phyloP scores from a whole-genome alignment of 345 rosid genomes.

The Barbarea vulgaris region DNA sequence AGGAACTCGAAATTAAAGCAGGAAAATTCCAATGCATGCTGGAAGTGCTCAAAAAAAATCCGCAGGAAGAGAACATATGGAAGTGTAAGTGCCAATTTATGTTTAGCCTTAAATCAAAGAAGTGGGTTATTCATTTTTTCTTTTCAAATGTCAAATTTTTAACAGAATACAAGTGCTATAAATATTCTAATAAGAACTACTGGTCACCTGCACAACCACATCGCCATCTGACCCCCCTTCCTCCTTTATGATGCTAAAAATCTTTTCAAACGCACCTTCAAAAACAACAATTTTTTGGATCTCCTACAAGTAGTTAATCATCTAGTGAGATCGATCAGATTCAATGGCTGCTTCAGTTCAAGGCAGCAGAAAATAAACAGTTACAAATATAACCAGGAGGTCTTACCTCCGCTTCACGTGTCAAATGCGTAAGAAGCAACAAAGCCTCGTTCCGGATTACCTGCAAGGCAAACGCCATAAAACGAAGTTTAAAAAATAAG shows the following conservation, averaged over 20 bases:
- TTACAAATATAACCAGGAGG: constrained; percentile 25
- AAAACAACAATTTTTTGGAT: constrained; percentile 98
- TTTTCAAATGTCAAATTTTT: neutral
- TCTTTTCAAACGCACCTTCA: constrained; percentile 97
- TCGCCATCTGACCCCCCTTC: constrained; percentile 99
- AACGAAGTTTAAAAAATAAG: neutral
- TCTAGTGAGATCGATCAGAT: constrained; percentile 19
- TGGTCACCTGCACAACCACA: constrained; percentile 93
- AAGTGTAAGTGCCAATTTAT: neutral
- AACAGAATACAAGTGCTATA: neutral
- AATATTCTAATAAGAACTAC: neutral
- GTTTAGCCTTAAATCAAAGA: constrained; percentile 6
- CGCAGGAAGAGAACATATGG: constrained; percentile 1
- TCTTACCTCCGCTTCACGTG: constrained; percentile 94
- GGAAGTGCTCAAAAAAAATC: neutral
- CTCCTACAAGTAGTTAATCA: constrained; percentile 55
- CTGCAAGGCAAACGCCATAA: constrained; percentile 49
- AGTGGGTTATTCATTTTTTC: neutral
- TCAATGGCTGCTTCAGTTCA: constrained; percentile 2
- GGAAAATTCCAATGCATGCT: constrained; percentile 2
- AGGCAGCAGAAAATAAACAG: constrained; percentile 10
- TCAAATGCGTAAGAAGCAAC: constrained; percentile 88
- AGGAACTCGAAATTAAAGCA: constrained; percentile 18
- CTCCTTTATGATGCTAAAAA: constrained; percentile 87
- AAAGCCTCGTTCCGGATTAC: constrained; percentile 95